Base-by-base conservation (phyloP, 305 asterid species). In the Nicotiana rustica region DNA sequence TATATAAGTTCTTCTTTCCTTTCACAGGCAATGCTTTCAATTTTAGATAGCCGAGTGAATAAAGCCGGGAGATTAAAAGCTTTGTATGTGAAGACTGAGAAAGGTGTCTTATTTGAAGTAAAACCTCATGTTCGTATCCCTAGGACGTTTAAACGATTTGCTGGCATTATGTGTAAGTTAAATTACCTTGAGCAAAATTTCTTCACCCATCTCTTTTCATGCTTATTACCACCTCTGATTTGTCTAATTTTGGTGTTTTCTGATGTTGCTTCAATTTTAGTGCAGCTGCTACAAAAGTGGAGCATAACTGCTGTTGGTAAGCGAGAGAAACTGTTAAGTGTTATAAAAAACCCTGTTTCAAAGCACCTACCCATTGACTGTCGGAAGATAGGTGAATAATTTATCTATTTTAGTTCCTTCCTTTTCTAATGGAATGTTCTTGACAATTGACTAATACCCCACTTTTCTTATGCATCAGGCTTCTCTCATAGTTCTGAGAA, bases 81-180 rank as follows among this genome's bases (percentile, higher is more conserved):
- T 56, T 79, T 96, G 80, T 96, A 93, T 81, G 99, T 94, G 86
- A 96, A 79, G 88, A 96, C 98, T 41, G 92, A 90, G 80, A 89
- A 91, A 86, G 97, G 96, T 82, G 92, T 89, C 67, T 97, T 96
- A 81, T 82, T 96, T 52, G 93, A 94, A 73, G 92, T 94, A 81
- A 94, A 93, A 73, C 97, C 98, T 81, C 92, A 93, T 85, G 95
- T 91, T 66, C 98, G 98, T 78, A 91, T 96, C 89, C 98, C 99
- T 4, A 93, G 99, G 87, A 94, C 98, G 18, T 94, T 91, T 81
- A 92, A 91, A 84, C 89, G 98, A 35, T 96, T 96, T 78, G 76
- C 95, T 81, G 99, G 99, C 67, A 89, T 96, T 86, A 94, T 96
- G 91, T 92, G 99, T 96, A 86, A 92, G 98, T 90, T 61, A 17